Evolutionary conservation across 2,329 filamentous ascomycete species (phyloP).

Genomic region (Cordyceps farinosa): DNA sequence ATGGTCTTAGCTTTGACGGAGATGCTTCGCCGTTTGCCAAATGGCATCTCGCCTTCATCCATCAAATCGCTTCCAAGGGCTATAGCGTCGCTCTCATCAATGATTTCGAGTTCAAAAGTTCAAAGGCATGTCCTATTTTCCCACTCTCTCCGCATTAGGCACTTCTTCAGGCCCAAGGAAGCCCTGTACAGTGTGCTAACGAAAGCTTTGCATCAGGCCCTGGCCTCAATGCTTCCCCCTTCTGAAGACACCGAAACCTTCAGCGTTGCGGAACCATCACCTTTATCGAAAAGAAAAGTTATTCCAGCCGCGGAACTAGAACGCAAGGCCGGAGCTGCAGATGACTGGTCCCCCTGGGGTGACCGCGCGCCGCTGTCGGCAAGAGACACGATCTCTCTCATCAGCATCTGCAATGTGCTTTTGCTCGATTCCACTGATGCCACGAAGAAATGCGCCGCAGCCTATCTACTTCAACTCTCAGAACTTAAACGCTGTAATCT

Average conservation of each 20-base stretch:
- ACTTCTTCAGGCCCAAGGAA: neutral
- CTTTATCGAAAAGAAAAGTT: neutral
- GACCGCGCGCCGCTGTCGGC: conserved; percentile 15
- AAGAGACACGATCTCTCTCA: conserved; percentile 23
- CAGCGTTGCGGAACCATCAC: neutral
- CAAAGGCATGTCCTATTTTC: conserved; percentile 14
- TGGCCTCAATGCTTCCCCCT: conserved; percentile 16
- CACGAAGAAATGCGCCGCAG: conserved; percentile 18
- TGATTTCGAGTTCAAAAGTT: conserved; percentile 19
- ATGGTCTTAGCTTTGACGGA: neutral
- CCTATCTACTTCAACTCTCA: conserved; percentile 27
- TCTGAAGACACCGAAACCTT: neutral
- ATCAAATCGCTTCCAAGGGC: neutral
- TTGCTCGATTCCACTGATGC: neutral
- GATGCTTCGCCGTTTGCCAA: neutral
- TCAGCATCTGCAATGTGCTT: conserved; percentile 20
- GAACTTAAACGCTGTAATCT: conserved; percentile 25
- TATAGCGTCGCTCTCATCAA: conserved; percentile 16
- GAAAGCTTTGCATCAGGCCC: conserved; percentile 14
- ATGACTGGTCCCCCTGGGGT: conserved; percentile 22
- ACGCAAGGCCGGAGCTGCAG: neutral
- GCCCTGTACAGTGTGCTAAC: conserved; percentile 25
- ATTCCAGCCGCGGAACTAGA: neutral
- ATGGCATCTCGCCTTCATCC: conserved; percentile 6
- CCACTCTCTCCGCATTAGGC: neutral